Percentiles rank a stretch among this genome's conserved stretches.
Conservation (phyloP, 768 basidiomycete species). For the Rhodotorula toruloides region DNA sequence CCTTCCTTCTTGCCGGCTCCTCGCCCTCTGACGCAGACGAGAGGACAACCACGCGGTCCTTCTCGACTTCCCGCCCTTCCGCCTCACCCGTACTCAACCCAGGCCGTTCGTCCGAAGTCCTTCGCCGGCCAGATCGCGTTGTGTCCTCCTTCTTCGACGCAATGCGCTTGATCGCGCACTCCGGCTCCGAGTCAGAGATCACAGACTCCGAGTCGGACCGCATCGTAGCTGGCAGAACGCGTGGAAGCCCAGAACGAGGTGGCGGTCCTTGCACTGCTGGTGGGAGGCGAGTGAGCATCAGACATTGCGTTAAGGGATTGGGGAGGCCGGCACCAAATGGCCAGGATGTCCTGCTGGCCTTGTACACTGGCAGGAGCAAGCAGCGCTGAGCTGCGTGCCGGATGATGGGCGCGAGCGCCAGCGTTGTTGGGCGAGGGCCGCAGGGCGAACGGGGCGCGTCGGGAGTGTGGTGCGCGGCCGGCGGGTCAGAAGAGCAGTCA, state of each 20-base stretch:
- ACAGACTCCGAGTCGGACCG: neutral
- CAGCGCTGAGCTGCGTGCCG: no score
- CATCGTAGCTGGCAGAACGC: neutral
- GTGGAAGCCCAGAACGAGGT: neutral
- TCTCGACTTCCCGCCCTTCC: neutral
- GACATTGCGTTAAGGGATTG: no score
- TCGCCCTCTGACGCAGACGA: slow-evolving; percentile 11
- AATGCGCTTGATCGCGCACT: neutral
- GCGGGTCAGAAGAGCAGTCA: no score
- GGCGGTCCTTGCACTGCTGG: neutral
- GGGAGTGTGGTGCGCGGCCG: no score
- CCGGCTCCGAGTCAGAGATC: slow-evolving; percentile 32
- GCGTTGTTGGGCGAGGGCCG: no score
- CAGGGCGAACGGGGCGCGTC: no score
- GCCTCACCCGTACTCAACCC: neutral
- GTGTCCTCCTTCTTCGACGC: neutral
- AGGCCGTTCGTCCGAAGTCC: slow-evolving; percentile 6
- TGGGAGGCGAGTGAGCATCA: neutral
- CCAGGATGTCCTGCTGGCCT: no score
- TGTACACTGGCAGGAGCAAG: no score
- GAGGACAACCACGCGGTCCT: slow-evolving; percentile 1
- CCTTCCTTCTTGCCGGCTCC: no score
- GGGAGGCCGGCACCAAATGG: no score
- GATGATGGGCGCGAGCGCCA: no score
- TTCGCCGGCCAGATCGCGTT: neutral